Conservation (phyloP, 2,329 filamentous ascomycete species). For the Leptodontidium sp. region DNA sequence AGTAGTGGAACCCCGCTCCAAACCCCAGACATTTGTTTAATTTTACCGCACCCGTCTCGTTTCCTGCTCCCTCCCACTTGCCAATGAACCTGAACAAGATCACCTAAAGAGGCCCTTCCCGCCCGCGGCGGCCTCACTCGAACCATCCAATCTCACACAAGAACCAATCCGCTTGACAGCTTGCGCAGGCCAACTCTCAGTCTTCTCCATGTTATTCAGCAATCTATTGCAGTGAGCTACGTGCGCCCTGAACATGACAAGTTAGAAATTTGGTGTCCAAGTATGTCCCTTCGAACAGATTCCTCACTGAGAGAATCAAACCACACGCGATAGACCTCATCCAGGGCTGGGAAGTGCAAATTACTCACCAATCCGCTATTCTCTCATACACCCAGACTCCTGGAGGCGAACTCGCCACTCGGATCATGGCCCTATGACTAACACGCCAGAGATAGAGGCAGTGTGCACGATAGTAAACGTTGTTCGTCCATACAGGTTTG, state of each 20-base stretch:
- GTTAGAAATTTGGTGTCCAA: background rate
- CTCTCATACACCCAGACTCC: conserved; percentile 2
- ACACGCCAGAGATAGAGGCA: conserved; percentile 16
- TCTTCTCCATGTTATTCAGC: background rate
- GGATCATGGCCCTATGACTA: background rate
- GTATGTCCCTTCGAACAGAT: background rate
- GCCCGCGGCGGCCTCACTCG: background rate
- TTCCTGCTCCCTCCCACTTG: background rate
- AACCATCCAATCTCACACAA: conserved; percentile 21
- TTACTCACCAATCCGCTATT: background rate
- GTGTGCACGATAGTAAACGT: conserved; percentile 16
- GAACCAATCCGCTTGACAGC: background rate
- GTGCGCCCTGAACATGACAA: background rate
- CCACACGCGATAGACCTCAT: background rate
- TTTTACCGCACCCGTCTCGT: background rate
- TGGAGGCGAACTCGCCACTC: background rate
- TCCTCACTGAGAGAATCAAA: background rate
- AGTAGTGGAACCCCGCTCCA: background rate
- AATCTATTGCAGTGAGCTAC: conserved; percentile 9
- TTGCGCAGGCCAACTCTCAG: background rate
- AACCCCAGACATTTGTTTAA: background rate
- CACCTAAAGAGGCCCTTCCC: background rate
- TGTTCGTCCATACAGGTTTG: background rate
- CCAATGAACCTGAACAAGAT: background rate
- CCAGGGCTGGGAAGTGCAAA: background rate